These are phyloP conservation scores for Pythium folliculosum DNA, from an alignment of 352 stramenopile genomes.

Conservation along the genomic window DNA sequence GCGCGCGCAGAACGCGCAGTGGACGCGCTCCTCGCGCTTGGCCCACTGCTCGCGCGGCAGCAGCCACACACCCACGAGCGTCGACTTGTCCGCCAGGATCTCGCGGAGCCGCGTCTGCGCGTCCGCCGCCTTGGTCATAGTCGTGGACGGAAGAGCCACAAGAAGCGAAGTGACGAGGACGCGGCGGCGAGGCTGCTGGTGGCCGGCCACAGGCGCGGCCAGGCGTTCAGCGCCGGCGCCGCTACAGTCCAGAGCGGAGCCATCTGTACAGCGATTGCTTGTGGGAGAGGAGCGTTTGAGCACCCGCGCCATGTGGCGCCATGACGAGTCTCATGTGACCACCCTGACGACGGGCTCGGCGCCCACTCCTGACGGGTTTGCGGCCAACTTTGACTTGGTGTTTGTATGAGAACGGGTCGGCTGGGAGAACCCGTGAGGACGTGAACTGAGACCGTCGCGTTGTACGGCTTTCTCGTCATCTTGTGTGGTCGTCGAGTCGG, in stretches of 20 bases:
- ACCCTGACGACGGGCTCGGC: background rate
- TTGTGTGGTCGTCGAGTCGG: background rate
- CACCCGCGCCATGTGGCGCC: too few species aligned
- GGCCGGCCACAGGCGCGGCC: background rate
- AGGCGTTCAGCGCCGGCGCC: background rate
- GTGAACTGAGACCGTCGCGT: background rate
- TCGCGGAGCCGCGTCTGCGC: conserved; percentile 54
- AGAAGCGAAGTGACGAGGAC: too few species aligned
- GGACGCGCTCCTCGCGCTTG: conserved; percentile 59
- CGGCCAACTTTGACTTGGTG: background rate
- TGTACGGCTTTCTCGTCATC: background rate
- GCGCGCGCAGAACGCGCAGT: conserved; percentile 79
- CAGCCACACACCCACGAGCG: conserved; percentile 40
- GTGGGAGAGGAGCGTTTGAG: too few species aligned
- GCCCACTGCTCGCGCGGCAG: conserved; percentile 76
- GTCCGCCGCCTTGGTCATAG: conserved; percentile 21
- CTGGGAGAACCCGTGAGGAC: background rate
- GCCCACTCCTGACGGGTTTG: background rate
- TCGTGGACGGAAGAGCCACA: too few species aligned
- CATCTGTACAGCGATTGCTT: background rate
- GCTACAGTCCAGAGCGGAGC: background rate
- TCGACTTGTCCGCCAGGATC: conserved; percentile 64
- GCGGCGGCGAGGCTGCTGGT: too few species aligned
- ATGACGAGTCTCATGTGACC: too few species aligned
- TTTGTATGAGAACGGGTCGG: background rate